Evolutionary conservation across 2,329 filamentous ascomycete species (phyloP).

Genomic region (Colletotrichum musae): DNA sequence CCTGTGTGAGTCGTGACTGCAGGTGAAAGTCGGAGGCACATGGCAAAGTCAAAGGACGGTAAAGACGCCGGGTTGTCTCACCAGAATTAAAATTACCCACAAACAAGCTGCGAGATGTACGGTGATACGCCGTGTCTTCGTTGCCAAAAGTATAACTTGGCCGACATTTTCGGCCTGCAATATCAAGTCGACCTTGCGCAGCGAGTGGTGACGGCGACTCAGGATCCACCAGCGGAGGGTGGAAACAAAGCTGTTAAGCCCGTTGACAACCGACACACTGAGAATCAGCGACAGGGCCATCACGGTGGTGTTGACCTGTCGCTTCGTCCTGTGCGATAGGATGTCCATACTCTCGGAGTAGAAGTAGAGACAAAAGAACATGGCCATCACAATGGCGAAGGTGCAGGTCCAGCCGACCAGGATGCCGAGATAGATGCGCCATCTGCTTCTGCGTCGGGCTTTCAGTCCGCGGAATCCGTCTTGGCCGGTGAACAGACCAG

Average conservation of each 20-base stretch:
- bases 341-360: constrained; percentile 47
- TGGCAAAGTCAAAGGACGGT: too few relatives aligned
- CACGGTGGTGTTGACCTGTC: constrained; percentile 59
- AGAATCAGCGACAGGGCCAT: constrained; percentile 59
- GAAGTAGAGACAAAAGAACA: constrained; percentile 47
- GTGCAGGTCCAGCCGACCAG: constrained; percentile 48
- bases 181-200: constrained; percentile 56
- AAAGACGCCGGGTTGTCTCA: constrained; percentile 13
- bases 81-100: constrained; percentile 51
- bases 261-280: constrained; percentile 58
- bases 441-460: background rate
- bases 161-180: constrained; percentile 50
- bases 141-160: constrained; percentile 47
- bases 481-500: constrained; percentile 4
- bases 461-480: constrained; percentile 22
- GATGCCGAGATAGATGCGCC: constrained; percentile 11
- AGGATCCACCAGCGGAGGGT: constrained; percentile 63
- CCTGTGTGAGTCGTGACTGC: constrained; percentile 2
- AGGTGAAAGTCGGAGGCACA: too few relatives aligned
- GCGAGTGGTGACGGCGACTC: constrained; percentile 51
- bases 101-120: constrained; percentile 49
- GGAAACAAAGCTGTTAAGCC: constrained; percentile 59
- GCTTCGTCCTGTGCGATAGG: constrained; percentile 53
- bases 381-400: constrained; percentile 45
- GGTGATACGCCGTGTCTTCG: constrained; percentile 44